These are phyloP conservation scores for Suillus bovinus DNA, from an alignment of 768 basidiomycete genomes.

Conservation along the genomic window DNA sequence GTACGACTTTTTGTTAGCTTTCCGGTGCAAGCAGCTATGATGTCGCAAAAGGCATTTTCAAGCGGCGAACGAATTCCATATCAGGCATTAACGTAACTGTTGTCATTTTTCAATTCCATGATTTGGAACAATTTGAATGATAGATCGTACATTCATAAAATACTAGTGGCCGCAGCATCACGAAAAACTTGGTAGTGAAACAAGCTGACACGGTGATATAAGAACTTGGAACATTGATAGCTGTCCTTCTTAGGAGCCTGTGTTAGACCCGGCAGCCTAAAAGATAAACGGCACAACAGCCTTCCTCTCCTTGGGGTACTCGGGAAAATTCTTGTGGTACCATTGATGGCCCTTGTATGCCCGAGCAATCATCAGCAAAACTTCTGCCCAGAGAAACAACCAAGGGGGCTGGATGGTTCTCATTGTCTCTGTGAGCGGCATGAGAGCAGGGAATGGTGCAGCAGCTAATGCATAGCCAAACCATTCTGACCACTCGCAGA, in stretches of 20 bases:
- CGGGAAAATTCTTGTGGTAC: constrained; percentile 78
- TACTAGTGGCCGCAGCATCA: not conserved
- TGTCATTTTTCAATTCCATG: not conserved
- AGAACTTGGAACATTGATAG: not conserved
- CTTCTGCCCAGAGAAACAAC: constrained; percentile 74
- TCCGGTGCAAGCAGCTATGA: constrained; percentile 1
- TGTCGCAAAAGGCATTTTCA: not conserved
- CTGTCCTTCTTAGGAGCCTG: not conserved
- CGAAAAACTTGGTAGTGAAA: not conserved
- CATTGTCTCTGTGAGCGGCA: constrained; percentile 39
- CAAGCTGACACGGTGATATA: not conserved
- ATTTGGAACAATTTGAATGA: not conserved
- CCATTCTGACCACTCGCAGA: constrained; percentile 97
- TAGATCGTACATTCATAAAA: not conserved
- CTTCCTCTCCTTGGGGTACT: constrained; percentile 80
- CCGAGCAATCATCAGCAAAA: constrained; percentile 78
- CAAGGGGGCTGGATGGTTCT: constrained; percentile 67
- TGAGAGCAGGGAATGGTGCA: constrained; percentile 43
- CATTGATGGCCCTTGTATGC: constrained; percentile 82
- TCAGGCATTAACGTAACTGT: too few species aligned
- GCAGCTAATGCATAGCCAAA: constrained; percentile 81
- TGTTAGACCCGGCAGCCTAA: constrained; percentile 28
- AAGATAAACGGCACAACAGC: constrained; percentile 80
- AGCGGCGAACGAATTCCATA: constrained; percentile 11
- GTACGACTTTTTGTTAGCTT: constrained; percentile 11